Evolutionary conservation across 805 yeast species (phyloP).

Genomic region (Kazachstania taianensis): DNA sequence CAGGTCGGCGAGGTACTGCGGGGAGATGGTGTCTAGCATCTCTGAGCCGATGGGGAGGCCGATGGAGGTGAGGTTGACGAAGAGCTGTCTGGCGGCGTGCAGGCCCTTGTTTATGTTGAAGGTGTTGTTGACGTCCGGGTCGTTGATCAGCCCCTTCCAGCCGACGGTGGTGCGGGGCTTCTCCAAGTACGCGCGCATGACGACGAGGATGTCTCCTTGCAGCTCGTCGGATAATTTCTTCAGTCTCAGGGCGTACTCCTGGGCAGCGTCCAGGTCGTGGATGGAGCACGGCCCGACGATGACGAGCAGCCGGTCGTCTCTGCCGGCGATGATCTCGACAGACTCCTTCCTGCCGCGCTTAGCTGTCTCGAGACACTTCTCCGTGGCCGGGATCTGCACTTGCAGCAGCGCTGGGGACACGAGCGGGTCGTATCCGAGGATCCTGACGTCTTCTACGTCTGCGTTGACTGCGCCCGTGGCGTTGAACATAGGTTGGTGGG

Average conservation of each 20-base stretch:
- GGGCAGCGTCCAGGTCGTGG: constrained; percentile 82
- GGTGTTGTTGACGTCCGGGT: constrained; percentile 87
- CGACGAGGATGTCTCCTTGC: constrained; percentile 63
- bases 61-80: constrained; percentile 69
- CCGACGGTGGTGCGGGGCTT: constrained; percentile 99
- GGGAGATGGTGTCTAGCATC: constrained; percentile 96
- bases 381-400: constrained; percentile 65
- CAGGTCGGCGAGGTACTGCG: constrained; percentile 87
- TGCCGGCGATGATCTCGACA: constrained; percentile 57
- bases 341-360: constrained; percentile 71
- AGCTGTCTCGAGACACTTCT: constrained; percentile 50
- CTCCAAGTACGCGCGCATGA: constrained; percentile 97
- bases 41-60: constrained; percentile 88
- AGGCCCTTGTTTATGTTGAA: constrained; percentile 94
- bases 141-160: constrained; percentile 97
- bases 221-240: constrained; percentile 60
- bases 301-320: constrained; percentile 75
- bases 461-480: constrained; percentile 29
- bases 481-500: constrained; percentile 27
- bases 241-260: constrained; percentile 72
- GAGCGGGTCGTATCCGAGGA: constrained; percentile 87
- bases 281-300: constrained; percentile 96
- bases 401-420: constrained; percentile 88
- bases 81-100: constrained; percentile 75
- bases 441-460: constrained; percentile 61